phyloP scores from a whole-genome alignment of 129 eudicot genomes.

The Centella asiatica region DNA sequence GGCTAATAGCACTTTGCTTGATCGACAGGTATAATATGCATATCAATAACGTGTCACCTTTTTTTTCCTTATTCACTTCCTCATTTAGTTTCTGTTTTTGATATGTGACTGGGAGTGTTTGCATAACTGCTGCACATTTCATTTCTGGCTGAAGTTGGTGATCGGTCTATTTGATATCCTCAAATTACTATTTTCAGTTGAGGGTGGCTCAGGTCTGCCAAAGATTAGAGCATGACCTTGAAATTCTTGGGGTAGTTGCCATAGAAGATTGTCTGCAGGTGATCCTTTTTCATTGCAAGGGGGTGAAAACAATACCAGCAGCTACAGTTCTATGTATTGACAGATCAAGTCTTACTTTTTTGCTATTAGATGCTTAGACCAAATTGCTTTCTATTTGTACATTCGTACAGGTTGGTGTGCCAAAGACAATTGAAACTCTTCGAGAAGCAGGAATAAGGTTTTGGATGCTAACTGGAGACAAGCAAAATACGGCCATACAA shows the following conservation, averaged over 20 bases:
- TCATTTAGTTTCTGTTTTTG: neutral
- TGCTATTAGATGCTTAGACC: slow-evolving; percentile 9
- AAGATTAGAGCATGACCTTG: slow-evolving; percentile 73
- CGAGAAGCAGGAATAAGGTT: slow-evolving; percentile 93
- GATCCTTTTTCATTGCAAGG: neutral
- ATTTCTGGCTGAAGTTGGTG: neutral
- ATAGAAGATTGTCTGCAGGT: slow-evolving; percentile 98
- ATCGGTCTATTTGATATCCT: neutral
- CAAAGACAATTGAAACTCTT: slow-evolving; percentile 82
- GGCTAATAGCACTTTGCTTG: slow-evolving; percentile 90
- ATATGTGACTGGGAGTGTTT: neutral
- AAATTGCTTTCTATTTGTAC: neutral
- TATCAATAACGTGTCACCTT: neutral
- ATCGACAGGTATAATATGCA: slow-evolving; percentile 66
- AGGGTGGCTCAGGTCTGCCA: slow-evolving; percentile 96
- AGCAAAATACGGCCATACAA: slow-evolving; percentile 89
- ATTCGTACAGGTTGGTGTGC: slow-evolving; percentile 76
- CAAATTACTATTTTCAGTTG: slow-evolving; percentile 45
- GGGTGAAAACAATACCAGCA: neutral
- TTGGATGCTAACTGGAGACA: slow-evolving; percentile 99
- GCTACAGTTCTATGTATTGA: neutral
- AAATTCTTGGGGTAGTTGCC: slow-evolving; percentile 95
- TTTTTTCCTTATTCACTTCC: neutral
- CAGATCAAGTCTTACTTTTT: neutral
- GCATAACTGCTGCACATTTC: neutral